A percentile compares a stretch with the other conserved stretches of the same genome.
phyloP scores from a whole-genome alignment of 2,329 filamentous ascomycete genomes.

The Diaporthe citriasiana region DNA sequence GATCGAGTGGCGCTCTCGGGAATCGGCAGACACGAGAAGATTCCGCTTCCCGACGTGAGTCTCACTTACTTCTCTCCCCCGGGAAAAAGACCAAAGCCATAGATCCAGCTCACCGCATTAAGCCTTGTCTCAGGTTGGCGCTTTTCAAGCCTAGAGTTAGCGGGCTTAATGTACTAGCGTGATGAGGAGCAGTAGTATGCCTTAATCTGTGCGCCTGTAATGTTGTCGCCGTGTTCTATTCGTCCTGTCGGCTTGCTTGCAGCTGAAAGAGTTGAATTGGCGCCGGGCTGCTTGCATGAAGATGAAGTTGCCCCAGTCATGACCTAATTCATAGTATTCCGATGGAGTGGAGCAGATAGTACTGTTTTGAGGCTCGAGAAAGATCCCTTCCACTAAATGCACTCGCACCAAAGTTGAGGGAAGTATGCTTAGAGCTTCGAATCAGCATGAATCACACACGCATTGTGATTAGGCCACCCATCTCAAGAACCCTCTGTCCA shows the following conservation, averaged over 20 bases:
- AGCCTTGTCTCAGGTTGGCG: slow-evolving; percentile 26
- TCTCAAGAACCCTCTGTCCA: not conserved
- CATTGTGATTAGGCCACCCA: not conserved
- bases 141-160: not conserved
- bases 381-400: not conserved
- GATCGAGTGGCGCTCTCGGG: slow-evolving; percentile 17
- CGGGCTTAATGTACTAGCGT: not conserved
- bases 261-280: not conserved
- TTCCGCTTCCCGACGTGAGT: not conserved
- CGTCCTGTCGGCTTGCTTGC: not conserved
- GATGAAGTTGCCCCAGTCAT: too few relatives aligned
- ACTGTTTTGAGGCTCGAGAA: not conserved
- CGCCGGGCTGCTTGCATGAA: not conserved
- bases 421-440: not conserved
- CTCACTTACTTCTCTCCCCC: not conserved
- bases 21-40: slow-evolving; percentile 31
- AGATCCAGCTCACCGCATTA: slow-evolving; percentile 14
- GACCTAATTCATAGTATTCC: not conserved
- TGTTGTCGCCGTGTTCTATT: not conserved
- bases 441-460: not conserved
- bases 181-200: not conserved
- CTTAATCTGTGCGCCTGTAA: not conserved
- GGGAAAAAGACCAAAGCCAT: slow-evolving; percentile 14
- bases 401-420: not conserved
- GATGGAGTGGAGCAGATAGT: too few relatives aligned